Evolutionary conservation across 2,329 filamentous ascomycete genomes (phyloP).

Genomic region (Colletotrichum sp.): DNA sequence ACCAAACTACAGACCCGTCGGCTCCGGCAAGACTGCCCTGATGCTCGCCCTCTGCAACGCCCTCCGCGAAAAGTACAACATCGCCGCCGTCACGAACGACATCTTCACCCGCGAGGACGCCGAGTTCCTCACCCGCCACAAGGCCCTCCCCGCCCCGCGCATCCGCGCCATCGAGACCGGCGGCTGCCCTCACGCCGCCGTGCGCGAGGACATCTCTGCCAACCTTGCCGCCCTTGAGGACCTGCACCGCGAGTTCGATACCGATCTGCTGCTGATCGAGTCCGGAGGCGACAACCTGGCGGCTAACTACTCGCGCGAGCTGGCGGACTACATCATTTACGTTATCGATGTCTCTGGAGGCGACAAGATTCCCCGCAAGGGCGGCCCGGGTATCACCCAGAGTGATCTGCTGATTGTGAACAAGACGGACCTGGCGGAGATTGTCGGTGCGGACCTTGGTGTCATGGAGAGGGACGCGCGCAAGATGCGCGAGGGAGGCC

Average conservation of each 20-base stretch:
- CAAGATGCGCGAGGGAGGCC: slow-evolving; percentile 94
- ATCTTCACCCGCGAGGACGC: slow-evolving; percentile 99
- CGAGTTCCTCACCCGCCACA: slow-evolving; percentile 91
- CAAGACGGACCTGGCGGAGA: slow-evolving; percentile 93
- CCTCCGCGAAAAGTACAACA: slow-evolving; percentile 79
- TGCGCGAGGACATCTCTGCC: slow-evolving; percentile 93
- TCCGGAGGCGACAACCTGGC: slow-evolving; percentile 95
- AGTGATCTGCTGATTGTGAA: slow-evolving; percentile 94
- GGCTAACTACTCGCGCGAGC: slow-evolving; percentile 92
- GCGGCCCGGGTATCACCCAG: slow-evolving; percentile 95
- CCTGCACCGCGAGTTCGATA: slow-evolving; percentile 78
- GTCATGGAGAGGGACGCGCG: slow-evolving; percentile 96
- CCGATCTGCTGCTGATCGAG: slow-evolving; percentile 92
- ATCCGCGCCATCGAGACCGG: slow-evolving; percentile 98
- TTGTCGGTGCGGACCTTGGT: slow-evolving; percentile 85
- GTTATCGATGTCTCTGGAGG: slow-evolving; percentile 97
- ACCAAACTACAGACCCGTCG: slow-evolving; percentile 74
- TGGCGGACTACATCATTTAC: slow-evolving; percentile 98
- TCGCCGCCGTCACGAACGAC: slow-evolving; percentile 97
- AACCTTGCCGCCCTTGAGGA: slow-evolving; percentile 94
- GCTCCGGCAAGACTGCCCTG: slow-evolving; percentile 94
- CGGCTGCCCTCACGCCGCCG: slow-evolving; percentile 94
- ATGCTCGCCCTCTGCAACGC: slow-evolving; percentile 93
- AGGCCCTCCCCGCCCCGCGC: slow-evolving; percentile 79
- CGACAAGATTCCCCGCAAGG: slow-evolving; percentile 96